Percentiles rank a stretch among this genome's conserved stretches.
Conservation (phyloP, 202 grass and related monocot species). For the Zoysia matrella region DNA sequence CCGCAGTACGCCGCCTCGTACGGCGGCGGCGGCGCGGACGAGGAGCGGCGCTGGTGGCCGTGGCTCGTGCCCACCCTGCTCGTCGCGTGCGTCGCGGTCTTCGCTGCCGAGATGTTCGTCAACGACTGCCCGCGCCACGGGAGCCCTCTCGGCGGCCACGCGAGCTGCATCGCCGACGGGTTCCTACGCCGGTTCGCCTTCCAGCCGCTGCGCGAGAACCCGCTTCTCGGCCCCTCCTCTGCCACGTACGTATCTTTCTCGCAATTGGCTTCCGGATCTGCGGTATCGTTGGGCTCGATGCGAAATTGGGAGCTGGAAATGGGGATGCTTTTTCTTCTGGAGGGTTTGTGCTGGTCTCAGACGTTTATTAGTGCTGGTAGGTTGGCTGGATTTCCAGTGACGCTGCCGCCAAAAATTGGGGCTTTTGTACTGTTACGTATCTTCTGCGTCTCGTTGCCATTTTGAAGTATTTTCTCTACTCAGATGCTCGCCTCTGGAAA, state of each 20-base stretch:
- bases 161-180: conserved; percentile 44
- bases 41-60: conserved; percentile 69
- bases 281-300: neutral
- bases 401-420: neutral
- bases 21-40: conserved; percentile 46
- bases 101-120: conserved; percentile 84
- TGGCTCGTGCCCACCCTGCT: conserved; percentile 82
- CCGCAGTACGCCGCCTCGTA: conserved; percentile 39
- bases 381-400: conserved; percentile 1
- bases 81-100: conserved; percentile 67
- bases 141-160: conserved; percentile 37
- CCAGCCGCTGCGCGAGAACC: conserved; percentile 86
- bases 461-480: neutral
- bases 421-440: neutral
- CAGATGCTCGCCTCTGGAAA: neutral
- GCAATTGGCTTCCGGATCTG: neutral
- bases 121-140: conserved; percentile 76
- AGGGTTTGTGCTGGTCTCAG: neutral
- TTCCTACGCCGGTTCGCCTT: conserved; percentile 88
- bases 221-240: conserved; percentile 79
- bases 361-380: neutral
- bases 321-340: neutral
- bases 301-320: neutral
- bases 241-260: conserved; percentile 60
- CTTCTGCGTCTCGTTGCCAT: neutral